phyloP scores from a whole-genome alignment of 441 rosid genomes.

The Erysimum cheiri region DNA sequence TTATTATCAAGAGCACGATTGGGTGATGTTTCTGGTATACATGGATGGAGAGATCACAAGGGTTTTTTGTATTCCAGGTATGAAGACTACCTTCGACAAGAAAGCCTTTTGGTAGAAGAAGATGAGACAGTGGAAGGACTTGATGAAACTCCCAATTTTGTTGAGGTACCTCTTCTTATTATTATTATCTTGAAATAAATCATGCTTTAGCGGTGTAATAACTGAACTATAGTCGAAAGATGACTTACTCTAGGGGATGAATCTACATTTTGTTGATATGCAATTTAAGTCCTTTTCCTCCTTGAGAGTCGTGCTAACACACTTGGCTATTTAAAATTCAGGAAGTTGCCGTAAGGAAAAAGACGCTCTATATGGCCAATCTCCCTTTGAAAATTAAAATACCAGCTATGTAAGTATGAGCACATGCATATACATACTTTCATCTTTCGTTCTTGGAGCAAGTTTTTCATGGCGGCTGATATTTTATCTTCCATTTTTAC shows the following conservation, averaged over 20 bases:
- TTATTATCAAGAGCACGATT: background rate
- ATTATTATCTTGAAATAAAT: background rate
- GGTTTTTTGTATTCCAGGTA: background rate
- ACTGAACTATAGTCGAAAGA: no score
- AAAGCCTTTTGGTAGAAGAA: background rate
- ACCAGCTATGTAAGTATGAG: background rate
- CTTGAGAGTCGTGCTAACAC: background rate
- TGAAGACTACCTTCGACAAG: background rate
- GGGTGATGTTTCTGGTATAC: background rate
- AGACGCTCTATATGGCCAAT: background rate
- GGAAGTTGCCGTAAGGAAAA: background rate
- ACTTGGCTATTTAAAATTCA: background rate
- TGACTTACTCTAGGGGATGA: background rate
- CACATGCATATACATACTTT: no score
- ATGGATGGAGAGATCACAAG: background rate
- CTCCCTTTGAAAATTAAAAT: background rate
- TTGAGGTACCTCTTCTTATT: background rate
- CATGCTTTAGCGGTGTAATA: no score
- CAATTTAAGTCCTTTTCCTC: background rate
- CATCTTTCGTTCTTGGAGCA: background rate
- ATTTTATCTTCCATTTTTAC: background rate
- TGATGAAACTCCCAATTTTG: background rate
- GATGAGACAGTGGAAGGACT: background rate
- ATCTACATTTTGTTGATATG: background rate
- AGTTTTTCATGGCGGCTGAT: background rate